phyloP scores from a whole-genome alignment of 1,284 basidiomycete genomes.

The Sporisorium graminicola region DNA sequence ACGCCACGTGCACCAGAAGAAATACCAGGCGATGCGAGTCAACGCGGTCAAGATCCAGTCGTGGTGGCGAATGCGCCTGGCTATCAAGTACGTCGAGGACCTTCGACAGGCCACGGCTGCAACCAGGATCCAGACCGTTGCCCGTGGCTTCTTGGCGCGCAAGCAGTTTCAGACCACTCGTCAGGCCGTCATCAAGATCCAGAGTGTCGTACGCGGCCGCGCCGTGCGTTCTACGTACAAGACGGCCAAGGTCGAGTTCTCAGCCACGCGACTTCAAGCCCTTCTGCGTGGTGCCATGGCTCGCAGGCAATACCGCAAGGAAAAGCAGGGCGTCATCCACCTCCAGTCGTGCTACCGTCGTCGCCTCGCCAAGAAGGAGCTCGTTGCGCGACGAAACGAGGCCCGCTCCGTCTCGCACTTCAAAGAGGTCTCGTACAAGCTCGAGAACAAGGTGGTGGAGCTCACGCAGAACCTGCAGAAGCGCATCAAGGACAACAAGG shows the following conservation, averaged over 20 bases:
- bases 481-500: slow-evolving; percentile 91
- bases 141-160: slow-evolving; percentile 82
- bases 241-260: slow-evolving; percentile 76
- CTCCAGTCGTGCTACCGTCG: slow-evolving; percentile 94
- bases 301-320: slow-evolving; percentile 76
- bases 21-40: slow-evolving; percentile 79
- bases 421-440: slow-evolving; percentile 97
- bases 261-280: slow-evolving; percentile 83
- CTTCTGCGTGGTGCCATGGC: slow-evolving; percentile 84
- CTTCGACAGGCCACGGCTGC: slow-evolving; percentile 83
- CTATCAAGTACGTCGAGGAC: slow-evolving; percentile 78
- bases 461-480: slow-evolving; percentile 95
- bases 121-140: slow-evolving; percentile 80
- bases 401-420: slow-evolving; percentile 97
- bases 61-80: slow-evolving; percentile 89
- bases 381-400: slow-evolving; percentile 85
- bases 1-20: slow-evolving; percentile 83
- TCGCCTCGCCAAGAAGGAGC: slow-evolving; percentile 85
- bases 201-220: slow-evolving; percentile 84
- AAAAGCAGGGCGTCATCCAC: slow-evolving; percentile 83
- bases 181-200: slow-evolving; percentile 79
- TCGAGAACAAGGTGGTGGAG: slow-evolving; percentile 99
- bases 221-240: slow-evolving; percentile 79
- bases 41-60: slow-evolving; percentile 89
- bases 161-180: slow-evolving; percentile 78